Conservation (phyloP, 1,139 yeast genomes). For the Yamadazyma epiphylla region DNA sequence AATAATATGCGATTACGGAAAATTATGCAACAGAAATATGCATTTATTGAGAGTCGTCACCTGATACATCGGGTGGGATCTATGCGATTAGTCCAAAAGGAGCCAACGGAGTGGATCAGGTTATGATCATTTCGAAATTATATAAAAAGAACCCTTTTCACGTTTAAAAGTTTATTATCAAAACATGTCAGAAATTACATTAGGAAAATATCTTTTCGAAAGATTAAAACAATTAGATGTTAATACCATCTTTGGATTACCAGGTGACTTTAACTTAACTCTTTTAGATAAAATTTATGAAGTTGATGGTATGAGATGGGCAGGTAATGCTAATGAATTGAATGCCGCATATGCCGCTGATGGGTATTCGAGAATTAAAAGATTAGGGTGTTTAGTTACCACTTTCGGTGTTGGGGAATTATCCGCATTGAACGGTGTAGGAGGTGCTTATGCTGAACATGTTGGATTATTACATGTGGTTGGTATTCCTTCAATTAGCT, state of each 20-base stretch:
- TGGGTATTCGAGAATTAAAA: constrained; percentile 38
- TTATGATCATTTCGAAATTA: too few species aligned
- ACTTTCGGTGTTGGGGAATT: constrained; percentile 44
- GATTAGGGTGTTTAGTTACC: constrained; percentile 35
- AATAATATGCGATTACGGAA: too few species aligned
- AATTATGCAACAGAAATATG: too few species aligned
- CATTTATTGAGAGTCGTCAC: too few species aligned
- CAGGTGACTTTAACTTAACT: constrained; percentile 39
- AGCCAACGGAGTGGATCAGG: too few species aligned
- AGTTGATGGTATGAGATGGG: constrained; percentile 37
- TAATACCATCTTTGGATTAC: constrained; percentile 39
- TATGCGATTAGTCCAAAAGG: too few species aligned
- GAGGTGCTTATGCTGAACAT: constrained; percentile 42
- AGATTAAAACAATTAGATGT: constrained; percentile 40
- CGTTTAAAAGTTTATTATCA: too few species aligned
- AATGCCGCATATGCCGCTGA: constrained; percentile 44
- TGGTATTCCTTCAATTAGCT: constrained; percentile 35
- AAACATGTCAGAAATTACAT: constrained; percentile 32
- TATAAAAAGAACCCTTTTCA: too few species aligned
- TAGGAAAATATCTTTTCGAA: constrained; percentile 43
- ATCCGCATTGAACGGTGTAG: constrained; percentile 38
- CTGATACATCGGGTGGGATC: too few species aligned
- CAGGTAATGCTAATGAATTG: constrained; percentile 42
- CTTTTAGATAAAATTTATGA: constrained; percentile 37
- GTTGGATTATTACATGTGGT: constrained; percentile 40